Conservation (phyloP, 2,329 filamentous ascomycete genomes). For the Fusarium decemcellulare region DNA sequence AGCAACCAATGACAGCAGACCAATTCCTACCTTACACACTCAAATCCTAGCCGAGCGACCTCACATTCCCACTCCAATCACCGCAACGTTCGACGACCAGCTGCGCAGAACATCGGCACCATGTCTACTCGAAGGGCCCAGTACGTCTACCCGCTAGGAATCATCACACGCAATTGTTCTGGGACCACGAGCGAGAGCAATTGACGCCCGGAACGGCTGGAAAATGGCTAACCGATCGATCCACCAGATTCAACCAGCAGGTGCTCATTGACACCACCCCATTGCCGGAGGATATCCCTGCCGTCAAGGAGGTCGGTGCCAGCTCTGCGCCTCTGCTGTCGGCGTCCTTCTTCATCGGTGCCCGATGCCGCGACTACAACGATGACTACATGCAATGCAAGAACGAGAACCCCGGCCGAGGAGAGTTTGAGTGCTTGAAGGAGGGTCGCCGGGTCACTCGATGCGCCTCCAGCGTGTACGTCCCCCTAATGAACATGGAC, state of each 20-base stretch:
- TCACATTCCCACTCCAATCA: conserved; percentile 47
- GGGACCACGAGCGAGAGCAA: conserved; percentile 32
- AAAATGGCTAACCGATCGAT: conserved; percentile 50
- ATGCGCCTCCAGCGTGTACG: conserved; percentile 96
- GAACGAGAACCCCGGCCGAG: conserved; percentile 89
- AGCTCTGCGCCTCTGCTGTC: conserved; percentile 93
- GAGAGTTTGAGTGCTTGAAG: conserved; percentile 95
- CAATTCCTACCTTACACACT: conserved; percentile 59
- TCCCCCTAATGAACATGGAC: conserved; percentile 46
- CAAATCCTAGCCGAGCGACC: conserved; percentile 51
- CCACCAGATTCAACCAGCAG: conserved; percentile 89
- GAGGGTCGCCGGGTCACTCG: conserved; percentile 97
- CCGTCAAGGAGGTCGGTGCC: conserved; percentile 93
- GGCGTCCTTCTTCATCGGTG: conserved; percentile 96
- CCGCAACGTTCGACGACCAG: conserved; percentile 46
- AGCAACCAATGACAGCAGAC: conserved; percentile 53
- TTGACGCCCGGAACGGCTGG: conserved; percentile 36
- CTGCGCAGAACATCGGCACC: conserved; percentile 49
- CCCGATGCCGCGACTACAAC: conserved; percentile 94
- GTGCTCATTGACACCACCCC: conserved; percentile 96
- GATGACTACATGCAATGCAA: conserved; percentile 99
- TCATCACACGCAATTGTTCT: not conserved
- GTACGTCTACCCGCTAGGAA: conserved; percentile 50
- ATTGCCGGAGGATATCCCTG: conserved; percentile 90
- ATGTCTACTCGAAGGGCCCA: conserved; percentile 60